These are phyloP conservation scores for Scutellaria minor DNA, from an alignment of 257 asterid species.

Conservation along the genomic window DNA sequence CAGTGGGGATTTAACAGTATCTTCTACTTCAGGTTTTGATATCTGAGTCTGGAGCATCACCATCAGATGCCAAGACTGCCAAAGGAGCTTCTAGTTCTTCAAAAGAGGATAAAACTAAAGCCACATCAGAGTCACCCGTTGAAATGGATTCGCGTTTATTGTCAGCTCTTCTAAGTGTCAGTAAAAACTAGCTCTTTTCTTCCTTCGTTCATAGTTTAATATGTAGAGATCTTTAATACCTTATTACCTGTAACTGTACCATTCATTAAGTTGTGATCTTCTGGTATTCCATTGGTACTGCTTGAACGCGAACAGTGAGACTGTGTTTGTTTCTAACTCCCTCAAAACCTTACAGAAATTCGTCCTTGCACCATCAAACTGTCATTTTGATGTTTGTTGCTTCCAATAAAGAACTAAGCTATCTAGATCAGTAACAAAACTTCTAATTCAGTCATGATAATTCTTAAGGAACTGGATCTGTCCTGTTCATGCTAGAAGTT, in stretches of 20 bases:
- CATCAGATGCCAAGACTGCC: conserved; percentile 43
- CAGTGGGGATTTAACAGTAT: conserved; percentile 1
- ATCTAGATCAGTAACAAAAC: background rate
- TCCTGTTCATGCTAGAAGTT: background rate
- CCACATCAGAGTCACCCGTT: conserved; percentile 57
- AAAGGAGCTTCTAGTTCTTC: conserved; percentile 45
- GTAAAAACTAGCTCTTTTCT: conserved; percentile 38
- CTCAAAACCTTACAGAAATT: background rate
- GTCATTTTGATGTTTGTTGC: background rate
- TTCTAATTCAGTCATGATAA: background rate
- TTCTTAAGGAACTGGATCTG: background rate
- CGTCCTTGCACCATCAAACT: background rate
- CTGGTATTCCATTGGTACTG: background rate
- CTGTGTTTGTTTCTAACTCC: conserved; percentile 10
- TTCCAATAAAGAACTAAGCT: conserved; percentile 15
- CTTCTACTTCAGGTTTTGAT: conserved; percentile 67
- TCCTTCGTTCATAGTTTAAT: conserved; percentile 8
- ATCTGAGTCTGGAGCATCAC: conserved; percentile 62
- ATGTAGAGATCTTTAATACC: conserved; percentile 10
- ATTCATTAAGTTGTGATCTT: background rate
- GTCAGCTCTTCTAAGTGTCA: conserved; percentile 82
- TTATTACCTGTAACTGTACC: conserved; percentile 22
- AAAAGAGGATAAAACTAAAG: conserved; percentile 53
- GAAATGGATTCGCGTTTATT: conserved; percentile 97
- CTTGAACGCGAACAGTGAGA: background rate